phyloP scores from a whole-genome alignment of 2,329 filamentous ascomycete species.

The Capronia americana region DNA sequence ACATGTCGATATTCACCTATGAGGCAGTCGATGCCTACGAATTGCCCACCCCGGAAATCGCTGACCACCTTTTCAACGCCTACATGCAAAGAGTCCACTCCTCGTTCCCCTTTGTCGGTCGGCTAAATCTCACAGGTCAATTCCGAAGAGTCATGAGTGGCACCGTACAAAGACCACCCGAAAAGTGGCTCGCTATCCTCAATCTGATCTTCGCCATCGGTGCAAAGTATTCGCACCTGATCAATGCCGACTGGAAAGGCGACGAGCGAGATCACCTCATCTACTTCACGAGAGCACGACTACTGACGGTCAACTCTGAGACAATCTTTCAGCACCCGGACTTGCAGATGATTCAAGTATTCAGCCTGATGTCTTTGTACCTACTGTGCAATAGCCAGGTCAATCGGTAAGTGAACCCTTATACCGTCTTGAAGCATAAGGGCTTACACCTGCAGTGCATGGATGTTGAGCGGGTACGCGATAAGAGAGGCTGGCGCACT shows the following conservation, averaged over 20 bases:
- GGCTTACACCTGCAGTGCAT: slow-evolving; percentile 45
- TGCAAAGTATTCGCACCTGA: slow-evolving; percentile 52
- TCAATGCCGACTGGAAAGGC: slow-evolving; percentile 51
- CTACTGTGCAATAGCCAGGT: slow-evolving; percentile 52
- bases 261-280: slow-evolving; percentile 52
- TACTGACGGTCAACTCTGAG: slow-evolving; percentile 52
- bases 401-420: slow-evolving; percentile 48
- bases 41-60: slow-evolving; percentile 50
- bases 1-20: slow-evolving; percentile 50
- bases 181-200: slow-evolving; percentile 54
- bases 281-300: slow-evolving; percentile 53
- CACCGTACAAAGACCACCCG: slow-evolving; percentile 43
- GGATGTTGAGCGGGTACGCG: slow-evolving; percentile 51
- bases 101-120: slow-evolving; percentile 54
- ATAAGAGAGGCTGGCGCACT: slow-evolving; percentile 52
- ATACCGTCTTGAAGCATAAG: slow-evolving; percentile 13
- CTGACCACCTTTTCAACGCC: slow-evolving; percentile 51
- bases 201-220: slow-evolving; percentile 56
- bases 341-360: slow-evolving; percentile 55
- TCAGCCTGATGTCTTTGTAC: slow-evolving; percentile 53
- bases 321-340: slow-evolving; percentile 53
- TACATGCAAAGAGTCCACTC: slow-evolving; percentile 53
- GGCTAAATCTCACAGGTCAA: slow-evolving; percentile 49
- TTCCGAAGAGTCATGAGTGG: slow-evolving; percentile 47
- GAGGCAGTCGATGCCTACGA: slow-evolving; percentile 51